Conservation (phyloP, 305 asterid species). For the Fraxinus greggii region DNA sequence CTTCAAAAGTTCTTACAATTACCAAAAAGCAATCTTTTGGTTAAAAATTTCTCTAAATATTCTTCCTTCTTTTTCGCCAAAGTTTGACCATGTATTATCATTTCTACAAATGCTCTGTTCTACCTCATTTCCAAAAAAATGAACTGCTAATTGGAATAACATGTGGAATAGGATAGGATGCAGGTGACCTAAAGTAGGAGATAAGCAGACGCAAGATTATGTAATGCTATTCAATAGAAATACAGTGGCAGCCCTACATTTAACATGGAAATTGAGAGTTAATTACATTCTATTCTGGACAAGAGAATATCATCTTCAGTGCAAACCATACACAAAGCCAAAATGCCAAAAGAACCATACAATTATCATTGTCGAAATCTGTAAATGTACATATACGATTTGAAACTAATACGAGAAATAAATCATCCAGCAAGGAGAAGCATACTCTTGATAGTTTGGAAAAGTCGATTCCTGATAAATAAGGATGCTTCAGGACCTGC, state of each 20-base stretch:
- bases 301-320: background rate
- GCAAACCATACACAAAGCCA: background rate
- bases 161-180: background rate
- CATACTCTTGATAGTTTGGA: conserved; percentile 61
- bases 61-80: background rate
- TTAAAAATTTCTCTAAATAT: conserved; percentile 1
- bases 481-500: conserved; percentile 67
- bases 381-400: background rate
- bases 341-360: background rate
- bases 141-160: conserved; percentile 5
- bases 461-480: conserved; percentile 49
- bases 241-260: background rate
- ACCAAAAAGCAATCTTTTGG: conserved; percentile 14
- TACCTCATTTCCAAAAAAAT: conserved; percentile 8
- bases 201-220: conserved; percentile 5
- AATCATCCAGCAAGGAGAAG: conserved; percentile 4
- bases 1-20: conserved; percentile 2
- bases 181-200: conserved; percentile 10
- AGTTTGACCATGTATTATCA: conserved; percentile 17
- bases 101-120: background rate
- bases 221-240: background rate
- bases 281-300: conserved; percentile 7
- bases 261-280: background rate
- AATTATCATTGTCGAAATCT: background rate
- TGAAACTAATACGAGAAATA: background rate